A percentile compares a stretch with the other conserved stretches of the same genome.
Conservation (phyloP, 805 yeast species). For the Wickerhamomyces queroliae region DNA sequence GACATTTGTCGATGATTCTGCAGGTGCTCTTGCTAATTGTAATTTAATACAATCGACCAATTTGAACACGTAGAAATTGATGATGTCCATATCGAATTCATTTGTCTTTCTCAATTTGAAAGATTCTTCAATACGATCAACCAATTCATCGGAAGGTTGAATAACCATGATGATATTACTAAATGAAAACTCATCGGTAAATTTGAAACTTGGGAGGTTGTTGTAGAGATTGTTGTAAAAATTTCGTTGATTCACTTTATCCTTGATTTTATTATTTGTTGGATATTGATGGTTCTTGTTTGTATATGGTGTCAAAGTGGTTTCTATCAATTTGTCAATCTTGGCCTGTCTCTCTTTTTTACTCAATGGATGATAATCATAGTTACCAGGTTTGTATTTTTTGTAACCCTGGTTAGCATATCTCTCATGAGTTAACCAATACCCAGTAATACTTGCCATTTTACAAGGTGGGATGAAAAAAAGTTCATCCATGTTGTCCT, state of each 20-base stretch:
- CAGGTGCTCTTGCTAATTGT: background rate
- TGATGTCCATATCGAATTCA: slow-evolving; percentile 43
- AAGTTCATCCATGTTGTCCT: slow-evolving; percentile 29
- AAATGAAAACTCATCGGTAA: slow-evolving; percentile 12
- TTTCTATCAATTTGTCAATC: background rate
- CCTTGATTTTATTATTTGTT: background rate
- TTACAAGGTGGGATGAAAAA: slow-evolving; percentile 27
- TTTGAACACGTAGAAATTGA: slow-evolving; percentile 28
- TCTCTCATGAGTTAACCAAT: slow-evolving; percentile 15
- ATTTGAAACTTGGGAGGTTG: slow-evolving; percentile 17
- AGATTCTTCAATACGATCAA: slow-evolving; percentile 14
- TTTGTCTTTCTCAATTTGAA: slow-evolving; percentile 9
- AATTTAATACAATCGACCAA: slow-evolving; percentile 7
- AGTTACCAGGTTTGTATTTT: slow-evolving; percentile 1
- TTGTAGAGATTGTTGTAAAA: slow-evolving; percentile 11
- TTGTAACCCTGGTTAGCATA: slow-evolving; percentile 1
- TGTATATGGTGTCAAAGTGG: background rate
- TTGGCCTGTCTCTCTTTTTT: background rate
- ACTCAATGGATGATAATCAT: background rate
- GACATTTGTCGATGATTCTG: too few species aligned
- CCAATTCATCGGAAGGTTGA: slow-evolving; percentile 23
- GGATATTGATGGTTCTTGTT: background rate
- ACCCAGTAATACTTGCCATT: slow-evolving; percentile 25
- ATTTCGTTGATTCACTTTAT: background rate
- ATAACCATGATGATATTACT: slow-evolving; percentile 39